Evolutionary conservation across 129 eudicot genomes (phyloP), one percentile per base, ranked within the genome.

Genomic region (Scalesia atractyloides): DNA sequence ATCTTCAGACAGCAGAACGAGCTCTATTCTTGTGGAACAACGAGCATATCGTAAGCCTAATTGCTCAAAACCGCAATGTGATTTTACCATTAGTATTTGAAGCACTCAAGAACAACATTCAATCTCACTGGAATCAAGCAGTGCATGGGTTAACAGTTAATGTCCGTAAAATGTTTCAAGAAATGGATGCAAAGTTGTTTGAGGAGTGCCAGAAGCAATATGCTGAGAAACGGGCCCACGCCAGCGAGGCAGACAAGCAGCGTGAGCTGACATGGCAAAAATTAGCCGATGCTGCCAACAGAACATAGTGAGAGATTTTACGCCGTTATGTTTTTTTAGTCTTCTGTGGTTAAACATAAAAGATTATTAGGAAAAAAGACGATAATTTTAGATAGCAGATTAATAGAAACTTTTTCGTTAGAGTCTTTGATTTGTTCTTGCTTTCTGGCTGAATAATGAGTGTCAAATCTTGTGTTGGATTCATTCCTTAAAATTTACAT

Each of bases 21-120:
- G 96, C 96, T 41, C 90, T 90, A 5, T 90, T 87, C 56, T 39
- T 87, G 64, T 90, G 97, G 97, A 90, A 87, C 41, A 90, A 87
- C 49, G 89, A 90, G 74, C 91, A 87, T 71, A 90, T 87, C 16
- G 84, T 85, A 9, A 56, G 80, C 60, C 74, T 90, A 72, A 90
- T 87, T 49, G 82, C 91, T 17, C 91, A 87, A 76, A 85, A 90
- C 56, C 70, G 93, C 18, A 67, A 24, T 61, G 79, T 74, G 18
- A 81, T 90, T 37, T 70, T 90, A n/a, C 97, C 94, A 18, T 81
- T 90, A 50, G 86, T 90, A 7, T 90, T 87, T 43, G 97, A 81
- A 61, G 85, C 97, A 51, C 53, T 90, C 63, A 89, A 90, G 65
- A 90, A 79, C 77, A 90, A 90, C 66, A 80, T 90, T 9, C 77